Evolutionary conservation across 805 yeast genomes (phyloP).

Genomic region (Candida coleopterorum): DNA sequence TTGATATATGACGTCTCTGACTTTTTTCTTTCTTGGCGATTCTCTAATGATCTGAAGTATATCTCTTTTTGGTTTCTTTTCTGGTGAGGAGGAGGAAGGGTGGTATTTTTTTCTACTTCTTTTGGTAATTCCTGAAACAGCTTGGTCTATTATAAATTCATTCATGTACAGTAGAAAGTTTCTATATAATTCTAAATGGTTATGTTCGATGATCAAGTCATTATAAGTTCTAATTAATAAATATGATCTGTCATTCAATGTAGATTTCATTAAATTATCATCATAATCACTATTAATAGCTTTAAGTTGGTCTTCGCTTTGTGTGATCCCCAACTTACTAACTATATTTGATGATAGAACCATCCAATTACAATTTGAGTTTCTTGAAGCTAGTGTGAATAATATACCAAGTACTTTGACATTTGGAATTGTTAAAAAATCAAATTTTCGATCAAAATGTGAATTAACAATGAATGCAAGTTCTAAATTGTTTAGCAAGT

Average conservation of each 20-base stretch:
- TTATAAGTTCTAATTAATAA: conserved; percentile 1
- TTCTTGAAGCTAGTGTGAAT: conserved; percentile 27
- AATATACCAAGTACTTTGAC: conserved; percentile 22
- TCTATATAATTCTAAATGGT: conserved; percentile 1
- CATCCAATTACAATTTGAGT: conserved; percentile 23
- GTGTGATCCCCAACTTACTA: conserved; percentile 12
- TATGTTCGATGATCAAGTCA: not conserved
- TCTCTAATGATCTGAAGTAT: conserved; percentile 4
- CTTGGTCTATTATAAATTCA: conserved; percentile 2
- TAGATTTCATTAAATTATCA: conserved; percentile 13
- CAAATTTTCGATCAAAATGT: conserved; percentile 1
- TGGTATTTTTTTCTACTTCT: not conserved
- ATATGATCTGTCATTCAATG: conserved; percentile 16
- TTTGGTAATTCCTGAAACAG: not conserved
- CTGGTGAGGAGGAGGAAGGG: not conserved
- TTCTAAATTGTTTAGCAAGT: conserved; percentile 24
- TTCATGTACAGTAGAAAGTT: conserved; percentile 1
- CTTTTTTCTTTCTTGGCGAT: conserved; percentile 5
- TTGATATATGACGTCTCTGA: not conserved
- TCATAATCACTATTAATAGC: conserved; percentile 18
- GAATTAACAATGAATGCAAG: conserved; percentile 7
- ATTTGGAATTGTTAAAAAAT: conserved; percentile 19
- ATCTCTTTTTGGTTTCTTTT: conserved; percentile 1
- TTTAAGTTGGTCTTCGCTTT: conserved; percentile 17
- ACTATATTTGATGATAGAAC: conserved; percentile 14